Evolutionary conservation across 805 yeast species (phyloP).

Genomic region (Candida rishiriensis): DNA sequence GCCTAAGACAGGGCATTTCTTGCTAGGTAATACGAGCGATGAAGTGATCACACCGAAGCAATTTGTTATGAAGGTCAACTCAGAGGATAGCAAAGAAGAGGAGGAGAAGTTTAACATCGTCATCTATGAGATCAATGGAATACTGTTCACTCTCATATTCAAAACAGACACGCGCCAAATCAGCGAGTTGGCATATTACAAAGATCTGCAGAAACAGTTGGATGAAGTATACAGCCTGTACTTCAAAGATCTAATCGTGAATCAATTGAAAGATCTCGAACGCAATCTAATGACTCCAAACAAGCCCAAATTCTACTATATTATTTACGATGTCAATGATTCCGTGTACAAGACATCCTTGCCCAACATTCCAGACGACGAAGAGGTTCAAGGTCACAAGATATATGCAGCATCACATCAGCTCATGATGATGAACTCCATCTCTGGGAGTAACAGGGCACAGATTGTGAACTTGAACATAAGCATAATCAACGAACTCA

Average conservation of each 20-base stretch:
- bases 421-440: not conserved
- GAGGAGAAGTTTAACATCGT: slow-evolving; percentile 14
- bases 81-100: not conserved
- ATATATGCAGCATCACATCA: slow-evolving; percentile 1
- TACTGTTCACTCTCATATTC: slow-evolving; percentile 21
- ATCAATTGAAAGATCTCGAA: slow-evolving; percentile 22
- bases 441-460: slow-evolving; percentile 6
- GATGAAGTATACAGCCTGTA: slow-evolving; percentile 19
- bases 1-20: slow-evolving; percentile 20
- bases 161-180: slow-evolving; percentile 2
- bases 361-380: slow-evolving; percentile 26
- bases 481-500: slow-evolving; percentile 14
- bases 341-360: slow-evolving; percentile 23
- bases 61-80: slow-evolving; percentile 6
- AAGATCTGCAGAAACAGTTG: slow-evolving; percentile 12
- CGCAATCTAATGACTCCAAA: slow-evolving; percentile 7
- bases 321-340: slow-evolving; percentile 17
- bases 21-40: slow-evolving; percentile 22
- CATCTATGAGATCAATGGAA: slow-evolving; percentile 29
- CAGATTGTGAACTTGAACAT: slow-evolving; percentile 18
- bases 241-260: slow-evolving; percentile 23
- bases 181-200: slow-evolving; percentile 5
- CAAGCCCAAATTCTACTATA: slow-evolving; percentile 18
- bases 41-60: slow-evolving; percentile 12
- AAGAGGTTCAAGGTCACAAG: slow-evolving; percentile 12